Evolutionary conservation across 1,139 yeast species (phyloP).

Genomic region (Yamadazyma oceani): DNA sequence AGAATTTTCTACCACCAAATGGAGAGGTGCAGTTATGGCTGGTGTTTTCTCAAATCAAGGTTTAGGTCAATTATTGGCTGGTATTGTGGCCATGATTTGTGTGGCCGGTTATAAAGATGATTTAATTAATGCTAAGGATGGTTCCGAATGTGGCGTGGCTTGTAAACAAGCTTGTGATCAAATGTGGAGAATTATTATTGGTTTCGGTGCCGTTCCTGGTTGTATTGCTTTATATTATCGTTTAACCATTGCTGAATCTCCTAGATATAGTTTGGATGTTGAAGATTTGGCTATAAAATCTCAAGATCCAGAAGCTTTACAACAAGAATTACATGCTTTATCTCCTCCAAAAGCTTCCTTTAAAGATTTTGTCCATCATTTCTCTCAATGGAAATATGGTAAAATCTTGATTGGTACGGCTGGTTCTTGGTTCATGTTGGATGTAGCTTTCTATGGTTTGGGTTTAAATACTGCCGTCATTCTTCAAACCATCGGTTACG

Average conservation of each 20-base stretch:
- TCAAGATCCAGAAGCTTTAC: slow-evolving; percentile 53
- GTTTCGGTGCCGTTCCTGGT: slow-evolving; percentile 91
- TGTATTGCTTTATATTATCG: slow-evolving; percentile 78
- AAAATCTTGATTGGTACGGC: slow-evolving; percentile 90
- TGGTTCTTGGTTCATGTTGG: slow-evolving; percentile 94
- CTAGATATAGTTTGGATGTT: slow-evolving; percentile 82
- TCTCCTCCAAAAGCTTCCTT: slow-evolving; percentile 60
- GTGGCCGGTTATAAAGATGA: slow-evolving; percentile 71
- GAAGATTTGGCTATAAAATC: slow-evolving; percentile 52
- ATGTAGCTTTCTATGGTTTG: slow-evolving; percentile 92
- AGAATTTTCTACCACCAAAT: slow-evolving; percentile 84
- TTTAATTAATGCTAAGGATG: slow-evolving; percentile 49
- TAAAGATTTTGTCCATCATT: slow-evolving; percentile 66
- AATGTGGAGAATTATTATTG: slow-evolving; percentile 90
- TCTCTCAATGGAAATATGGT: slow-evolving; percentile 85
- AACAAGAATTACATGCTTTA: slow-evolving; percentile 44
- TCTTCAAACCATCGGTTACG: slow-evolving; percentile 82
- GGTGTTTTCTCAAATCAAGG: slow-evolving; percentile 94
- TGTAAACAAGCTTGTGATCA: slow-evolving; percentile 81
- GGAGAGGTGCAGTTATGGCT: slow-evolving; percentile 97
- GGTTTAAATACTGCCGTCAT: slow-evolving; percentile 77
- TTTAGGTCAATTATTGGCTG: slow-evolving; percentile 86
- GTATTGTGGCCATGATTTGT: slow-evolving; percentile 71
- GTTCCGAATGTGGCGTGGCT: slow-evolving; percentile 57
- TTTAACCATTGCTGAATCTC: slow-evolving; percentile 91